Evolutionary conservation across 495 filamentous ascomycete genomes (phyloP), one percentile per base, ranked within the genome.

Genomic region (Lepidopterella palustris): DNA sequence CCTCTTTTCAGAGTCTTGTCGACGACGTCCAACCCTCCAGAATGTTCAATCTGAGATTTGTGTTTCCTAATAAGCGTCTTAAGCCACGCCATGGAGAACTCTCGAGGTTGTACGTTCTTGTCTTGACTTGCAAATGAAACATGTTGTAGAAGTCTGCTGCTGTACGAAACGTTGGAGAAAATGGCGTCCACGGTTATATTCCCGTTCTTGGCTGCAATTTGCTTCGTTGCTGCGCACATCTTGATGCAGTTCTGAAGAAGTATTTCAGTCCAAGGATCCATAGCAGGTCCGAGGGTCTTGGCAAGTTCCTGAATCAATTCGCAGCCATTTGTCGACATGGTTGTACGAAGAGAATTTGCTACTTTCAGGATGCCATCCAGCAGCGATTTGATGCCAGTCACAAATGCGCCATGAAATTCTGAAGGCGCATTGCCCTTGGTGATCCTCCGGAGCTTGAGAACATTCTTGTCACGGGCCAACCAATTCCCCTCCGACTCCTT

Each of bases 401-500:
- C 58, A 63, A 87, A 95, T 2, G 79, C 73, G 31, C 83, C 80
- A 23, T 82, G 78, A 64, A 86, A 96, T 49, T 93, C 87, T 18
- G 83, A 80, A 5, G 87, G 84, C 4, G 86, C 89, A 71, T 97
- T 98, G 45, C 93, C 93, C 52, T 83, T 84, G 8, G 86, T 84
- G 18, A 97, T 77, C 61, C 84, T 81, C 27, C 92, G 84, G 9
- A 97, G 71, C 57, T 87, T 89, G 20, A 80, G 78, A 25, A 87
- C 78, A 66, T 79, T 86, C 74, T 91, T 86, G 64, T 97, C 92
- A 69, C 95, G 80, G 54, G 84, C 81, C 65, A 86, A 66, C 91
- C 93, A 98, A 66, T 98, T 98, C 25, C 85, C 78, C 66, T 97
- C 93, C 0, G 87, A 84, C 73, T 98, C 93, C 66, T 80, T 89